A percentile compares a stretch with the other conserved stretches of the same genome.
Conservation (phyloP, 2,329 filamentous ascomycete genomes). For the Claviceps cyperi region DNA sequence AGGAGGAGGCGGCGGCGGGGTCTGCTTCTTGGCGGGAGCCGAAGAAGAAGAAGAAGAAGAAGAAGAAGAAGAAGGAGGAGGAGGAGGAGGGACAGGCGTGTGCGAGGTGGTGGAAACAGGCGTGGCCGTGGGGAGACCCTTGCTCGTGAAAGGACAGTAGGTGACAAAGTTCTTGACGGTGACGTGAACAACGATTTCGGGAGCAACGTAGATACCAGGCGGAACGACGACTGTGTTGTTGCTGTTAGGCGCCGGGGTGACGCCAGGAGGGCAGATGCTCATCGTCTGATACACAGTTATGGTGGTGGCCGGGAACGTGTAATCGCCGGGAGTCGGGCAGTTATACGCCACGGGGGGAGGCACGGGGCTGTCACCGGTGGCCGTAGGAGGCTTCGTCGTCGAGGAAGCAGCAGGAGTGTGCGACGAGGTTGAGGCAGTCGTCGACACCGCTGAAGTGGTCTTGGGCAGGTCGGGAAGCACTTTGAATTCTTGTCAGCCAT, state of each 20-base stretch:
- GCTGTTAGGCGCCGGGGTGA: slow-evolving; percentile 41
- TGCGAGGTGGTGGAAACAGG: slow-evolving; percentile 5
- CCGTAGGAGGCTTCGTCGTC: slow-evolving; percentile 6
- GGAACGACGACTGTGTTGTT: slow-evolving; percentile 44
- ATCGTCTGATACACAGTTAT: slow-evolving; percentile 51
- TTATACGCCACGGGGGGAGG: slow-evolving; percentile 35
- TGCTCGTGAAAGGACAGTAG: slow-evolving; percentile 13
- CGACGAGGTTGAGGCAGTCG: slow-evolving; percentile 2
- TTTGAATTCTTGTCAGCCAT: too few relatives aligned
- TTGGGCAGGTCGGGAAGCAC: too few relatives aligned
- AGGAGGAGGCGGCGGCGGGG: not conserved
- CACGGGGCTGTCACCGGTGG: slow-evolving; percentile 19
- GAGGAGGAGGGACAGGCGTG: not conserved
- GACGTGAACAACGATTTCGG: slow-evolving; percentile 51
- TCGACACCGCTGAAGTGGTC: too few relatives aligned
- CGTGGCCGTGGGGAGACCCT: slow-evolving; percentile 21
- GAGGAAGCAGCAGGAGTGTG: slow-evolving; percentile 1
- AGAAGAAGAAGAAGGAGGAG: not conserved
- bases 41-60: slow-evolving; percentile 10
- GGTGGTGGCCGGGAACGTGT: slow-evolving; percentile 63
- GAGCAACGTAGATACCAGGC: slow-evolving; percentile 60
- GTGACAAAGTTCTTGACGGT: slow-evolving; percentile 49
- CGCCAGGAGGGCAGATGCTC: slow-evolving; percentile 55
- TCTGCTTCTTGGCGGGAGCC: not conserved
- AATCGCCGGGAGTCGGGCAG: slow-evolving; percentile 53